A percentile compares a stretch with the other conserved stretches of the same genome.
phyloP scores from a whole-genome alignment of 306 rosid species.

The Pyrus bretschneideri region DNA sequence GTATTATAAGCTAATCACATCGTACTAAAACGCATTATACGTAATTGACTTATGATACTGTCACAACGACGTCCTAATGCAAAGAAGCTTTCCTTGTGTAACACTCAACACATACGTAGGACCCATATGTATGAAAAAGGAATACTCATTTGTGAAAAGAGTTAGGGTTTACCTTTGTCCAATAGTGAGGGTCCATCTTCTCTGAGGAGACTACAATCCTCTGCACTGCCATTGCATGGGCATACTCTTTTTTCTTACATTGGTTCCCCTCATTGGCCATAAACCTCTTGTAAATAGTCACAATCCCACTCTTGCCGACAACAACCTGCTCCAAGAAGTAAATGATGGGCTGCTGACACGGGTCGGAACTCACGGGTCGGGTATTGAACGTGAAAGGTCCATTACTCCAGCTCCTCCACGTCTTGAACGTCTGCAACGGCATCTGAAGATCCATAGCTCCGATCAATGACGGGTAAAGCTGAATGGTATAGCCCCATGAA shows the following conservation, averaged over 20 bases:
- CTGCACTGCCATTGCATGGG: slow-evolving; percentile 16
- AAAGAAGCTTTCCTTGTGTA: no score
- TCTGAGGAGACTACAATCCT: slow-evolving; percentile 49
- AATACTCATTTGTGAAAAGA: not conserved
- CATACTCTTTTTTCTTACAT: slow-evolving; percentile 28
- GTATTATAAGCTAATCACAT: no score
- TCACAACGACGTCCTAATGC: no score
- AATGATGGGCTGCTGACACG: slow-evolving; percentile 46
- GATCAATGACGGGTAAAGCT: slow-evolving; percentile 51
- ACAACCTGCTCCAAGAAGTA: slow-evolving; percentile 45
- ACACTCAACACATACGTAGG: no score
- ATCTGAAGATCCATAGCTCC: slow-evolving; percentile 44
- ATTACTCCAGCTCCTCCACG: slow-evolving; percentile 66
- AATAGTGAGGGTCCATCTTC: slow-evolving; percentile 54
- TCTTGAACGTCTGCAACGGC: slow-evolving; percentile 68
- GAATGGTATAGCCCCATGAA: slow-evolving; percentile 88
- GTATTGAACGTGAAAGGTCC: slow-evolving; percentile 90
- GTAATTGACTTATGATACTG: no score
- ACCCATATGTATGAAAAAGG: not conserved
- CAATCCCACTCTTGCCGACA: slow-evolving; percentile 41
- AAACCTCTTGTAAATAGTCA: slow-evolving; percentile 44
- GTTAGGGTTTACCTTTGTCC: slow-evolving; percentile 48
- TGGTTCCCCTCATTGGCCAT: slow-evolving; percentile 9
- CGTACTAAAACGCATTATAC: no score
- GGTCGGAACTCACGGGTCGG: slow-evolving; percentile 59